Evolutionary conservation across 176 grass and related monocot genomes (phyloP).

Genomic region (Chrysopogon serrulatus): DNA sequence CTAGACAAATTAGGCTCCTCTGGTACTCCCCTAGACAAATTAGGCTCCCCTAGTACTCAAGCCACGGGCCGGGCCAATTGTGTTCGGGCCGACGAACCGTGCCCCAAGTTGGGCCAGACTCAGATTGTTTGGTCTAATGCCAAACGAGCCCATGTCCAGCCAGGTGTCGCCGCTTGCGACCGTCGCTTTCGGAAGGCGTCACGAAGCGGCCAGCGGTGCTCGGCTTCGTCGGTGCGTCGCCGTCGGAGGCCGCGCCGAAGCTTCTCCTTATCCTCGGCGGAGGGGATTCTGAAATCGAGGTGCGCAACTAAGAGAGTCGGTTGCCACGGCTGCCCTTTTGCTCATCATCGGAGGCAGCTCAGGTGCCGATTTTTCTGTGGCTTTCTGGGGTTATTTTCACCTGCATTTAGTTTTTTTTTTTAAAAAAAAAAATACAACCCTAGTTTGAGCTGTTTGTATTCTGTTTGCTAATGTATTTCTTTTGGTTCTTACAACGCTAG

Average conservation of each 20-base stretch:
- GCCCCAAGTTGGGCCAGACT: background rate
- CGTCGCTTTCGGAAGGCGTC: background rate
- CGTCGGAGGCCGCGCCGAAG: background rate
- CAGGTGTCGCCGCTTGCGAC: background rate
- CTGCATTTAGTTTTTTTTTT: background rate
- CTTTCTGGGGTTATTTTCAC: background rate
- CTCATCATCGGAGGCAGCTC: background rate
- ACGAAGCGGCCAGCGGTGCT: background rate
- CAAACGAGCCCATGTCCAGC: background rate
- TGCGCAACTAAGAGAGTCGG: background rate
- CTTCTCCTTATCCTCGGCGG: background rate
- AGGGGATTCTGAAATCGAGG: background rate
- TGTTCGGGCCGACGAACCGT: background rate
- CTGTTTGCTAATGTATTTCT: background rate
- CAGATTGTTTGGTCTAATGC: background rate
- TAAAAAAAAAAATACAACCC: background rate
- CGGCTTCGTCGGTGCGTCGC: background rate
- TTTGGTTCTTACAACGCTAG: background rate
- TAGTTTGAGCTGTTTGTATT: background rate
- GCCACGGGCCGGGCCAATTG: background rate
- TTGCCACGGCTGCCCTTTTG: background rate
- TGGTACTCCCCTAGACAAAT: background rate
- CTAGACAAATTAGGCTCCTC: background rate
- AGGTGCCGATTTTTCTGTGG: background rate
- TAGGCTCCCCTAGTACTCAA: background rate